phyloP scores from a whole-genome alignment of 1,139 yeast species.

The Nakaseomyces uthaithaninus region DNA sequence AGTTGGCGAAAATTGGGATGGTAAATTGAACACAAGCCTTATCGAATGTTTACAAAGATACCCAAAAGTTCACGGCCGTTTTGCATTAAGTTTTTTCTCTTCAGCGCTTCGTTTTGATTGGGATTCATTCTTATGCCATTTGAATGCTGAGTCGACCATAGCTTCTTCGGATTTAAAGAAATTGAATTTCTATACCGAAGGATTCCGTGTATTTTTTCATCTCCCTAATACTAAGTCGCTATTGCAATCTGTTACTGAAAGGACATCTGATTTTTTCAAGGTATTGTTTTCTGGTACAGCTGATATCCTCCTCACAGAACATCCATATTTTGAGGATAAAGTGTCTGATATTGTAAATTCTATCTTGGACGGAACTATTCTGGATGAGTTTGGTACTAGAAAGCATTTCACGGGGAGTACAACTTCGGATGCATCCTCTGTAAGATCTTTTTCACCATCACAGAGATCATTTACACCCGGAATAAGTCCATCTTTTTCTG shows the following conservation, averaged over 20 bases:
- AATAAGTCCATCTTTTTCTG: constrained; percentile 2
- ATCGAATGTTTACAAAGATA: constrained; percentile 17
- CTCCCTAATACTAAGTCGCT: constrained; percentile 19
- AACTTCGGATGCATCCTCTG: constrained; percentile 10
- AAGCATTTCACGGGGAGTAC: constrained; percentile 11
- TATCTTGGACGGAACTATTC: constrained; percentile 20
- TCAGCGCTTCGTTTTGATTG: constrained; percentile 25
- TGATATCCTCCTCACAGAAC: constrained; percentile 21
- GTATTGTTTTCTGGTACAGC: constrained; percentile 21
- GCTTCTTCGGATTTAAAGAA: constrained; percentile 16
- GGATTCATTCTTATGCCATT: constrained; percentile 16
- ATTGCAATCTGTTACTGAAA: constrained; percentile 16
- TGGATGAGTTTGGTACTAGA: constrained; percentile 17
- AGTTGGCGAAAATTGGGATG: constrained; percentile 19
- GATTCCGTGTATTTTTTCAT: constrained; percentile 25
- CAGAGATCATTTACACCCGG: constrained; percentile 10
- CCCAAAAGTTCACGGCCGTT: constrained; percentile 15
- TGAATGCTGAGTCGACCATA: constrained; percentile 15
- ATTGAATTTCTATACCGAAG: constrained; percentile 25
- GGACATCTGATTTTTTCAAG: constrained; percentile 22
- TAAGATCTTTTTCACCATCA: constrained; percentile 9
- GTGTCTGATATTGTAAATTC: constrained; percentile 21
- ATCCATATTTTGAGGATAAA: constrained; percentile 21
- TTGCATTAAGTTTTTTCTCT: constrained; percentile 25
- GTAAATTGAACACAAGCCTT: constrained; percentile 14